Base-by-base conservation (phyloP, 345 rosid species). In the Geranium rotundifolium region DNA sequence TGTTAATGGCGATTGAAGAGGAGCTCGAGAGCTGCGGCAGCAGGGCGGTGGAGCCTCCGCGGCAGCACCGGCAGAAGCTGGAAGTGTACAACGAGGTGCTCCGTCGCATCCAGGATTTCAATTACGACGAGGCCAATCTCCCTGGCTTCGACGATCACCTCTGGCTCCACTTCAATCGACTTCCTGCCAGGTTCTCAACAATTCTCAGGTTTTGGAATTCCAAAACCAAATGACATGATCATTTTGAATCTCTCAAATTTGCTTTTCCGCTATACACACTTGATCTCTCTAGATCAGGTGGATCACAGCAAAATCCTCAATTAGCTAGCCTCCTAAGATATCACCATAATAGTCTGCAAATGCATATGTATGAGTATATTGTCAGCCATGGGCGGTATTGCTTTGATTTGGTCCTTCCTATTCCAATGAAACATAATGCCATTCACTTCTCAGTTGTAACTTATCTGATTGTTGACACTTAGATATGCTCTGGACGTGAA, bases 151-250 rank as follows among this genome's bases (percentile, higher is more conserved):
- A 90, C 61, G 96, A 93, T 82, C 87, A 85, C 70, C 97, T 93
- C 46, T 93, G 97, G 96, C 84, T 86, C 66, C 99, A 93, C 78
- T 90, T 93, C 81, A 84, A 93, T 75, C 96, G 99, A 58, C 84
- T 93, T 31, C 99, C 99, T 67, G 91, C 97, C 67, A 82, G 97
- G 99, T 93, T 74, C 49, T 23, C 27, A 23, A 23, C 27, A 23
- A 23, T 23, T 23, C 27, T 23, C 27, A 23, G 27, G 27, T 0
- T 23, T 23, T 23, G 52, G 52, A 46, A 46, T 46, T 46, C 12
- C 12, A 46, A 46, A 46, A 7, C 12, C 12, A 46, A 46, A 46
- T 46, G 52, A 14, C 52, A 16, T 14, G 52, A 46, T 46, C 12
- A 12, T 46, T 7, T 46, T 2, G 52, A 46, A 46, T 46, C 52